Base-by-base conservation (phyloP, 306 rosid species). In the Chamaecrista fasciculata region DNA sequence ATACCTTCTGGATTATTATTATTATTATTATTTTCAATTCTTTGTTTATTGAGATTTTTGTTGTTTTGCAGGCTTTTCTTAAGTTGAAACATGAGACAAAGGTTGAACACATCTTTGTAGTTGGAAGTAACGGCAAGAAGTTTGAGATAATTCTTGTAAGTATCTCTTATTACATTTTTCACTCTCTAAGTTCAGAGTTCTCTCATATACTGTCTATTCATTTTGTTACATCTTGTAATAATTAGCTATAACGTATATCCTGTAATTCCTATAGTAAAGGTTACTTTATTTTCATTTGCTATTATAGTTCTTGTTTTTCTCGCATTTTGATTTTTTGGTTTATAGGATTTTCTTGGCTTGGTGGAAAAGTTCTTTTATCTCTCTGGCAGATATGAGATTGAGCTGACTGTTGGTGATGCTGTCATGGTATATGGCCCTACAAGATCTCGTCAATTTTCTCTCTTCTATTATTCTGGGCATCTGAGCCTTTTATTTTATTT, bases 341-440 rank as follows among this genome's bases (percentile, higher is more conserved):
- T 79, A 70, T 55, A 92, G 98, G 96, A 92, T 83, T 92, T 92
- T 80, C 96, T 92, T 58, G 90, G 96, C 74, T 76, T 95, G 77
- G 97, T 95, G 66, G 97, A 95, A 73, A 95, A 91, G 80, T 80
- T 95, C 70, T 91, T 81, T 80, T 95, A 95, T 83, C 91, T 89
- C 53, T 95, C 99, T 0, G 97, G 97, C 67, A 85, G 67, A 66
- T 95, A 95, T 79, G 99, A 83, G 69, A 79, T 91, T 80, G 91
- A 91, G 75, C 79, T 95, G 67, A 87, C 91, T 37, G 89, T 95
- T 76, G 99, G 99, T 23, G 99, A 95, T 80, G 79, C 95, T 71
- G 89, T 84, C 80, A 95, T 95, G 99, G 99, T 95, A 86, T 37
- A 25, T 57, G 52, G 67, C 76, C n/a, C 70, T 48, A 29, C 71